phyloP scores from a whole-genome alignment of 2,329 filamentous ascomycete genomes.

The Diaporthe eres region DNA sequence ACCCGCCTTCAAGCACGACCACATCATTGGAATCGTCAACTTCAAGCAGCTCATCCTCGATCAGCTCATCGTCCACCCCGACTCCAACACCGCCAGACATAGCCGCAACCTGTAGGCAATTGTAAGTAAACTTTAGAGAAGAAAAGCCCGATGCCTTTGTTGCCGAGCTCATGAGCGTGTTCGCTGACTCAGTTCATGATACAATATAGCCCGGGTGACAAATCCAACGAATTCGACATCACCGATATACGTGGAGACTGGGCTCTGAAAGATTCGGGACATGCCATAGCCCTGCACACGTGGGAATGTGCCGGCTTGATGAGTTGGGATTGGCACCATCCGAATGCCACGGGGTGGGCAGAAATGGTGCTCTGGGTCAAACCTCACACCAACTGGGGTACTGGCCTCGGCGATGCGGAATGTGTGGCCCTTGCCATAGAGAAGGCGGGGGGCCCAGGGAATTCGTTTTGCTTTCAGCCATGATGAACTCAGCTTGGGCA shows the following conservation, averaged over 20 bases:
- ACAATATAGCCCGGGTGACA: neutral
- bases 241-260: conserved; percentile 8
- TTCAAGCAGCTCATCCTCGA: neutral
- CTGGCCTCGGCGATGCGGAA: neutral
- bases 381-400: too few relatives aligned
- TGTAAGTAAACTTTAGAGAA: neutral
- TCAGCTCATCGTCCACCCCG: neutral
- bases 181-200: neutral
- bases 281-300: neutral
- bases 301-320: neutral
- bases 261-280: neutral
- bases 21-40: neutral
- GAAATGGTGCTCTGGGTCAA: neutral
- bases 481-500: neutral
- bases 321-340: neutral
- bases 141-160: too few relatives aligned
- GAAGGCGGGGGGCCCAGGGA: neutral
- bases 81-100: neutral
- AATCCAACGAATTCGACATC: neutral
- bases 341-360: neutral
- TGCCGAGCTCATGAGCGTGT: neutral
- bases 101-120: neutral
- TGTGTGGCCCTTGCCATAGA: neutral
- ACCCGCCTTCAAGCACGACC: neutral
- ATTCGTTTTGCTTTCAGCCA: neutral